These are phyloP conservation scores for Aspergillus pseudonomiae DNA, from an alignment of 2,329 filamentous ascomycete species.

Conservation along the genomic window DNA sequence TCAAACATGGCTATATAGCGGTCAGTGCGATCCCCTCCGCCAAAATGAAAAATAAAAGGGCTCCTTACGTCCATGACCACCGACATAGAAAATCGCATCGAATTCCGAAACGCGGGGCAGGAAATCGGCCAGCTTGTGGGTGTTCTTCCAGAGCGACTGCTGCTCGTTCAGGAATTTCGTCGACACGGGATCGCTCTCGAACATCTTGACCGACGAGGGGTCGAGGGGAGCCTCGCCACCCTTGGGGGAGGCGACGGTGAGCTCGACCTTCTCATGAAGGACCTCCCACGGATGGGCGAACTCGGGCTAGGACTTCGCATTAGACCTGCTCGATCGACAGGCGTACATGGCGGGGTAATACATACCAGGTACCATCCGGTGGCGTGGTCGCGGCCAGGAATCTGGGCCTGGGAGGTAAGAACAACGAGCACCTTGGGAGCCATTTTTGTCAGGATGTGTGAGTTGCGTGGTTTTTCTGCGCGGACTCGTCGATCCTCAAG, in stretches of 20 bases:
- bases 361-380: conserved; percentile 73
- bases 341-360: neutral
- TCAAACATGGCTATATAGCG: conserved; percentile 51
- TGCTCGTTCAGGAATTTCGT: conserved; percentile 60
- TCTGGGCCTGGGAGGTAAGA: conserved; percentile 63
- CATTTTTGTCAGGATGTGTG: conserved; percentile 23
- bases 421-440: conserved; percentile 68
- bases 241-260: conserved; percentile 64
- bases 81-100: conserved; percentile 65
- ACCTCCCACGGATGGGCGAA: conserved; percentile 67
- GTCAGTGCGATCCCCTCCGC: neutral
- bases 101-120: conserved; percentile 62
- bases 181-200: conserved; percentile 57
- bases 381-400: conserved; percentile 49
- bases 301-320: conserved; percentile 48
- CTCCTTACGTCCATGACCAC: conserved; percentile 59
- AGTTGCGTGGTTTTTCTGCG: neutral
- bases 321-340: neutral
- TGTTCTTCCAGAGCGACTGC: conserved; percentile 65
- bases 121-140: conserved; percentile 60
- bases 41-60: neutral
- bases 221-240: conserved; percentile 67
- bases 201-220: conserved; percentile 58
- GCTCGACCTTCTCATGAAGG: conserved; percentile 56
- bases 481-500: neutral